These are phyloP conservation scores for Claviceps spartinae DNA, from an alignment of 2,329 filamentous ascomycete species.

Conservation along the genomic window DNA sequence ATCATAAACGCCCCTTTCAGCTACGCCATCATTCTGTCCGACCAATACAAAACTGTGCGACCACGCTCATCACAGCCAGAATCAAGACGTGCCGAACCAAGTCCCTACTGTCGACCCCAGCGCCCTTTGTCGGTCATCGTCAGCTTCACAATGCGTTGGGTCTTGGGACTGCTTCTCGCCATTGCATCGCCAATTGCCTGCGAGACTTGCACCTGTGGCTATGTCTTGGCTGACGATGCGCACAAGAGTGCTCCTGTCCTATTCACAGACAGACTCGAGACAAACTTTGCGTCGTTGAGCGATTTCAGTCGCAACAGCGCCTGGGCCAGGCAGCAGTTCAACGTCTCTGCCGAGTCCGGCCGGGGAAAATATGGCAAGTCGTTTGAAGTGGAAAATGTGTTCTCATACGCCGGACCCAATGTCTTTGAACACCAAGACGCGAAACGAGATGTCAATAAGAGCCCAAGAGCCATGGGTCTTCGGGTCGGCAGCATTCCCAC, in stretches of 20 bases:
- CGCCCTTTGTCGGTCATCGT: background rate
- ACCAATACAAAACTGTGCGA: background rate
- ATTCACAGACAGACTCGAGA: constrained; percentile 59
- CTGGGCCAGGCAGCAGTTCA: constrained; percentile 57
- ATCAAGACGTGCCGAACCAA: background rate
- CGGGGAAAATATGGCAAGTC: constrained; percentile 54
- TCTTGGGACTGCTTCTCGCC: constrained; percentile 3
- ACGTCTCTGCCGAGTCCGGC: constrained; percentile 41
- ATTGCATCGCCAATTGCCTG: constrained; percentile 6
- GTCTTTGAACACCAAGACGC: constrained; percentile 10
- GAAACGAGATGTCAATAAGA: constrained; percentile 21
- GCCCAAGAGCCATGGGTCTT: constrained; percentile 38
- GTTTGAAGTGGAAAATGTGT: constrained; percentile 43
- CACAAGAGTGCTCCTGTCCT: constrained; percentile 26
- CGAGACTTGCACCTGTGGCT: constrained; percentile 57
- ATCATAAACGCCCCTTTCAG: background rate
- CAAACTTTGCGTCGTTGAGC: constrained; percentile 50
- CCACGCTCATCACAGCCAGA: background rate
- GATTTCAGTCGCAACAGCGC: constrained; percentile 37
- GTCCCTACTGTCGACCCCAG: background rate
- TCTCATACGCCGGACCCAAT: constrained; percentile 34
- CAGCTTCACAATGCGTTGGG: background rate
- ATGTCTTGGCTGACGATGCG: constrained; percentile 37
- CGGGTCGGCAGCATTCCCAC: constrained; percentile 32
- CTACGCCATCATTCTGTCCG: background rate